These are phyloP conservation scores for Eucalyptus polyanthemos DNA, from an alignment of 345 rosid species.

Conservation along the genomic window DNA sequence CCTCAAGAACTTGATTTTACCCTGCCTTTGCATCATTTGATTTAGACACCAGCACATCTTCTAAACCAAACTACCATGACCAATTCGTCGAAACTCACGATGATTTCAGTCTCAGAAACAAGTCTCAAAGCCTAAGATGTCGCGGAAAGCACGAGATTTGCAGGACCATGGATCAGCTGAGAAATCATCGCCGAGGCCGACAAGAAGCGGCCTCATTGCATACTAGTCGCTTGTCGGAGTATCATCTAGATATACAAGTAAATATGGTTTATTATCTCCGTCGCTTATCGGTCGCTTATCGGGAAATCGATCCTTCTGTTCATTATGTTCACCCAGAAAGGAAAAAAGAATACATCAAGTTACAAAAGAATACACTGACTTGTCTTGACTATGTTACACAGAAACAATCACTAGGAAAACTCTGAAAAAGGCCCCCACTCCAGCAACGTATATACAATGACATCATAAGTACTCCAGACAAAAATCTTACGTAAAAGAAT, in stretches of 20 bases:
- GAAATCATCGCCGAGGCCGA: background rate
- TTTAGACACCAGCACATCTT: background rate
- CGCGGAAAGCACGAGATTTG: background rate
- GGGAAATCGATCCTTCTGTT: background rate
- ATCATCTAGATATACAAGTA: background rate
- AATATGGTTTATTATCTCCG: background rate
- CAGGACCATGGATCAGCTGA: background rate
- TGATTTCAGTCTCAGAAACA: background rate
- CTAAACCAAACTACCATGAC: background rate
- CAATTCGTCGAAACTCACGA: background rate
- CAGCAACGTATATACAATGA: slow-evolving; percentile 27
- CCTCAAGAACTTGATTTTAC: background rate
- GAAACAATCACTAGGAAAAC: slow-evolving; percentile 21
- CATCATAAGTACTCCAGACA: background rate
- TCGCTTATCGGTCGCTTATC: no score
- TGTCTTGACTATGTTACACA: slow-evolving; percentile 1
- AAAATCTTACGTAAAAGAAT: background rate
- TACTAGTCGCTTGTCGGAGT: background rate
- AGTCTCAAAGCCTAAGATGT: background rate
- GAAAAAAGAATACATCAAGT: background rate
- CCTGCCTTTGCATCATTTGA: background rate
- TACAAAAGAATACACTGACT: slow-evolving; percentile 33
- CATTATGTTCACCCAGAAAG: background rate
- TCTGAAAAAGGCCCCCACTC: background rate
- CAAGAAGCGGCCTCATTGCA: background rate